phyloP scores from a whole-genome alignment of 192 early-diverging fungal species.

The Backusella morwellensis region DNA sequence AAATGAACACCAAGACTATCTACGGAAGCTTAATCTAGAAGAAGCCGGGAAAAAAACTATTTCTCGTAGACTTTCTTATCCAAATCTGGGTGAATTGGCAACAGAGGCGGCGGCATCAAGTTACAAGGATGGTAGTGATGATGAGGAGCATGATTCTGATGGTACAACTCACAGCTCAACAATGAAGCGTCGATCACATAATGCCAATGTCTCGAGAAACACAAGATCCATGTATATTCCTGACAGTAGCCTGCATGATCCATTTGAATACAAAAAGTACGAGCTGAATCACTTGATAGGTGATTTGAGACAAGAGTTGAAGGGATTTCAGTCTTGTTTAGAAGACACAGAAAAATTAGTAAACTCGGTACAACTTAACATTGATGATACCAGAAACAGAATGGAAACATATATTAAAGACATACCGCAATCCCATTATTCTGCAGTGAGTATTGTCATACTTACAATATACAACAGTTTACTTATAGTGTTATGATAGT shows the following conservation, averaged over 20 bases:
- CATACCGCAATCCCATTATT: conserved; percentile 33
- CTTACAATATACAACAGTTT: background rate
- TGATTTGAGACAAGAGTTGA: conserved; percentile 11
- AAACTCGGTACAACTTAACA: conserved; percentile 22
- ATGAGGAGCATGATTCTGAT: background rate
- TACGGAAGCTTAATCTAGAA: background rate
- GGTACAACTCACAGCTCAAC: background rate
- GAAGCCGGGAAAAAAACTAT: background rate
- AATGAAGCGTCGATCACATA: background rate
- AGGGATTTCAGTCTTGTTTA: conserved; percentile 3
- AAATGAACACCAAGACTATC: background rate
- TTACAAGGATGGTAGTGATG: background rate
- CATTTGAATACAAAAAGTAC: conserved; percentile 28
- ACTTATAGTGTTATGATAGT: background rate
- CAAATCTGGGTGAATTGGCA: background rate
- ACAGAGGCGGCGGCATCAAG: background rate
- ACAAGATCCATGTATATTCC: conserved; percentile 18
- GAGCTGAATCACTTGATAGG: background rate
- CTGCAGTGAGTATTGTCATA: conserved; percentile 15
- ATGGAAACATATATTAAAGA: conserved; percentile 30
- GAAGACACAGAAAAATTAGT: conserved; percentile 21
- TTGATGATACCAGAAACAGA: conserved; percentile 16
- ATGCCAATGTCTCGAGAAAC: background rate
- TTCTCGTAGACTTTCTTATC: background rate
- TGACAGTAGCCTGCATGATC: conserved; percentile 6